These are phyloP conservation scores for Fusarium guadeloupense DNA, from an alignment of 2,329 filamentous ascomycete species.

Conservation along the genomic window DNA sequence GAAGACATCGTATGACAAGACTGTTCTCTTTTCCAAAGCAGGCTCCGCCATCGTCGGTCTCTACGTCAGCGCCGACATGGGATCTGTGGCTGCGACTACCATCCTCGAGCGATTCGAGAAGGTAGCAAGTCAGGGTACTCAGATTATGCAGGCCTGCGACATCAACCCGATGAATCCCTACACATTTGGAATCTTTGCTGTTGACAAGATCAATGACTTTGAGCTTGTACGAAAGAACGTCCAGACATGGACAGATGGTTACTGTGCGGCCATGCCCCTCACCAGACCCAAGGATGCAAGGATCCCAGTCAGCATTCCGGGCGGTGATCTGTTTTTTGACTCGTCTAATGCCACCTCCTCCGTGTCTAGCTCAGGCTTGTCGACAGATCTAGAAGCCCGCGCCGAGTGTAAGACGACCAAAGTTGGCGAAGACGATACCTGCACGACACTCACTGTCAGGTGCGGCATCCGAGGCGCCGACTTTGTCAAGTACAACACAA, in stretches of 20 bases:
- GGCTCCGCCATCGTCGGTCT: not conserved
- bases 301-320: not conserved
- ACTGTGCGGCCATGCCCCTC: not conserved
- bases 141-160: not conserved
- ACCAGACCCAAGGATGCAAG: not conserved
- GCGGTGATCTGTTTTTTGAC: not conserved
- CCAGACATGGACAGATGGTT: not conserved
- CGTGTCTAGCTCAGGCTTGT: not conserved
- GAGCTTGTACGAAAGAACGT: not conserved
- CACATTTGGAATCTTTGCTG: not conserved
- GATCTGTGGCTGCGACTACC: not conserved
- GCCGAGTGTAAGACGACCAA: not conserved
- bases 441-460: slow-evolving; percentile 45
- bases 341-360: not conserved
- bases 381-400: not conserved
- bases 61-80: not conserved
- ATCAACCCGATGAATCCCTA: not conserved
- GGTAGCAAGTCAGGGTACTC: not conserved
- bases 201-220: not conserved
- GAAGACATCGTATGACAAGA: not conserved
- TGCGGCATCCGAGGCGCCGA: slow-evolving; percentile 50
- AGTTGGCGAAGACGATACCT: slow-evolving; percentile 44
- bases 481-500: slow-evolving; percentile 48
- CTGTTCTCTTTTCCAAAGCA: not conserved
- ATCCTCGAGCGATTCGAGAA: not conserved